phyloP scores from a whole-genome alignment of 176 grass and related monocot species.

The Oryza brachyantha region DNA sequence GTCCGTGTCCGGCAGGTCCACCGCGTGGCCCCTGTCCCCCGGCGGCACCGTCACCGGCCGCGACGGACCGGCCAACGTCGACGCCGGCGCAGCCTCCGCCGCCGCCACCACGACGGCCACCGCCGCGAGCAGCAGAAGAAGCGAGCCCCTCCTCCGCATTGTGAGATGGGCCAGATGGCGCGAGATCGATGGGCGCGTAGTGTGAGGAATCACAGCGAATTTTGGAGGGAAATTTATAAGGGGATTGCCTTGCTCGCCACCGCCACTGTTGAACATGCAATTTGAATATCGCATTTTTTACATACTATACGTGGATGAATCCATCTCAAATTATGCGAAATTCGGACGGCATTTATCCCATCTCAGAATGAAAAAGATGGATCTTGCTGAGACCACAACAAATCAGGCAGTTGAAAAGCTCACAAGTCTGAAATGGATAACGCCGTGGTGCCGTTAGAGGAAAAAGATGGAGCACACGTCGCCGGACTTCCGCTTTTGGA shows the following conservation, averaged over 20 bases:
- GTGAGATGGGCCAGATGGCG: not conserved
- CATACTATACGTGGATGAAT: not conserved
- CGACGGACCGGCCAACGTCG: slow-evolving; percentile 53
- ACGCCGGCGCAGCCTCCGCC: slow-evolving; percentile 27
- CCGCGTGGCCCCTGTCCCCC: slow-evolving; percentile 44
- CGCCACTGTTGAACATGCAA: no score
- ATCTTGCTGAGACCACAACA: not conserved
- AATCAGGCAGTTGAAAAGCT: not conserved
- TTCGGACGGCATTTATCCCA: not conserved
- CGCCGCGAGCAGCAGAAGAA: not conserved
- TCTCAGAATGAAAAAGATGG: not conserved
- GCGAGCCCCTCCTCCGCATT: not conserved
- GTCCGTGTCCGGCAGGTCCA: slow-evolving; percentile 72
- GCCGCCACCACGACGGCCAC: not conserved
- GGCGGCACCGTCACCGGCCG: slow-evolving; percentile 51
- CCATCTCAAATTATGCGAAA: not conserved
- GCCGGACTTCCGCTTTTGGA: not conserved
- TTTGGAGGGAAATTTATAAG: slow-evolving; percentile 27
- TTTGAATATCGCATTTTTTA: no score
- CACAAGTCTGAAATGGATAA: not conserved
- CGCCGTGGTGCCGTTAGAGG: not conserved
- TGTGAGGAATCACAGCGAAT: not conserved
- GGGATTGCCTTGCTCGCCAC: not conserved
- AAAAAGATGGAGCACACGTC: not conserved
- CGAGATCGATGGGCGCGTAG: not conserved